Evolutionary conservation across 352 stramenopile species (phyloP).

Genomic region (Elongisporangium anandrum): DNA sequence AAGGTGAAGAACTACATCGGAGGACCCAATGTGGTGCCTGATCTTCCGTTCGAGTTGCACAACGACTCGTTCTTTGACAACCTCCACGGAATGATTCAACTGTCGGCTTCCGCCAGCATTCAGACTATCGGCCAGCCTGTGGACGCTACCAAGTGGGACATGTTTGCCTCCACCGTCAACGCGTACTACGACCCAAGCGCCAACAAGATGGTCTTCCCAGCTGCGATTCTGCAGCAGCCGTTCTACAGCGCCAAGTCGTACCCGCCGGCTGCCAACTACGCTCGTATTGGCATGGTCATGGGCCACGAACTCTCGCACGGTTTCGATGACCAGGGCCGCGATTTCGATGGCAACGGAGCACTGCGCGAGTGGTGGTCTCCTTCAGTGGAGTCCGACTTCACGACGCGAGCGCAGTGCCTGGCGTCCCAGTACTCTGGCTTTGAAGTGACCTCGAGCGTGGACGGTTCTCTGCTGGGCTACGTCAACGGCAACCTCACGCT

Average conservation of each 20-base stretch:
- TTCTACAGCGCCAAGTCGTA: constrained; percentile 75
- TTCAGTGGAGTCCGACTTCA: constrained; percentile 38
- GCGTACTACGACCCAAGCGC: constrained; percentile 65
- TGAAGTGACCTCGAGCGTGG: constrained; percentile 27
- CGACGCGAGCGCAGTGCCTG: constrained; percentile 49
- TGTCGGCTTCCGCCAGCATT: constrained; percentile 21
- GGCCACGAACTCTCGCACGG: constrained; percentile 93
- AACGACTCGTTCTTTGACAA: constrained; percentile 53
- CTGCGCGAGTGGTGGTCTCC: constrained; percentile 91
- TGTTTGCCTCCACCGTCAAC: constrained; percentile 92
- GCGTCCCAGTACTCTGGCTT: constrained; percentile 58
- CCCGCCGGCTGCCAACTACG: constrained; percentile 89
- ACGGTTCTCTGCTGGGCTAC: constrained; percentile 37
- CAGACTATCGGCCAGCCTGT: constrained; percentile 39
- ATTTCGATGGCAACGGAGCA: constrained; percentile 82
- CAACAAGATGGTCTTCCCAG: constrained; percentile 92
- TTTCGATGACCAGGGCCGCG: constrained; percentile 92
- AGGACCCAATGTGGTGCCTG: constrained; percentile 34
- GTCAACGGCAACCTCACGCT: constrained; percentile 89
- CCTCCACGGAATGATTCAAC: constrained; percentile 33
- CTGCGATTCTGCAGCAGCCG: constrained; percentile 89
- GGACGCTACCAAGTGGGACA: constrained; percentile 66
- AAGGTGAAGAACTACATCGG: constrained; percentile 83
- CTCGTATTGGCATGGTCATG: constrained; percentile 90
- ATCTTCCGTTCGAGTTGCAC: constrained; percentile 52